phyloP scores from a whole-genome alignment of 495 filamentous ascomycete genomes.

The Trichoderma parareesei region DNA sequence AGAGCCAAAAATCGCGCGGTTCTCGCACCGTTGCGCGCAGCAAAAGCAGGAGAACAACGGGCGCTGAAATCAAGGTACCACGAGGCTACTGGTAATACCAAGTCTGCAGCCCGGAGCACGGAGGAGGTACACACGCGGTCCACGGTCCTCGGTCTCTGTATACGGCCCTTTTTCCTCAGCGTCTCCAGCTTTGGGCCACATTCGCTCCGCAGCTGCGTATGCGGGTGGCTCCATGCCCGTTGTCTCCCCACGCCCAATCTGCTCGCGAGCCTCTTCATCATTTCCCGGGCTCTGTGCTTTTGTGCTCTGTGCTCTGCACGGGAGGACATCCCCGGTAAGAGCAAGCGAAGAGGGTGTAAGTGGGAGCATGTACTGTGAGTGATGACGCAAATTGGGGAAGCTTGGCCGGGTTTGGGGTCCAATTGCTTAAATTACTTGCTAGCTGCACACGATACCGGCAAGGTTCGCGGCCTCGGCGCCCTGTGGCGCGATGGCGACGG shows the following conservation, averaged over 20 bases:
- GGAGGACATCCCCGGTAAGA: not conserved
- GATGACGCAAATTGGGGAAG: not conserved
- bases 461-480: slow-evolving; percentile 8
- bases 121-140: not conserved
- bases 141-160: not conserved
- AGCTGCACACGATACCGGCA: not conserved
- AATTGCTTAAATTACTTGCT: not conserved
- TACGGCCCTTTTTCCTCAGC: slow-evolving; percentile 2
- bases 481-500: not conserved
- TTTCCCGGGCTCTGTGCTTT: too few species aligned
- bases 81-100: not conserved
- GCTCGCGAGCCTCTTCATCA: not conserved
- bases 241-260: not conserved
- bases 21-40: not conserved
- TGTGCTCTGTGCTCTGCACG: not conserved
- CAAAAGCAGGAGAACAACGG: not conserved
- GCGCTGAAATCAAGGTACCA: not conserved
- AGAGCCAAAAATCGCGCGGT: slow-evolving; percentile 6
- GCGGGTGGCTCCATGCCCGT: not conserved
- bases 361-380: slow-evolving; percentile 1
- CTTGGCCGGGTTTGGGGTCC: not conserved
- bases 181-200: slow-evolving; percentile 9
- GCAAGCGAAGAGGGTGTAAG: not conserved
- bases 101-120: not conserved
- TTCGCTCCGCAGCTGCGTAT: slow-evolving; percentile 9